Evolutionary conservation across 306 rosid species (phyloP).

Genomic region (Quercus berberidifolia): DNA sequence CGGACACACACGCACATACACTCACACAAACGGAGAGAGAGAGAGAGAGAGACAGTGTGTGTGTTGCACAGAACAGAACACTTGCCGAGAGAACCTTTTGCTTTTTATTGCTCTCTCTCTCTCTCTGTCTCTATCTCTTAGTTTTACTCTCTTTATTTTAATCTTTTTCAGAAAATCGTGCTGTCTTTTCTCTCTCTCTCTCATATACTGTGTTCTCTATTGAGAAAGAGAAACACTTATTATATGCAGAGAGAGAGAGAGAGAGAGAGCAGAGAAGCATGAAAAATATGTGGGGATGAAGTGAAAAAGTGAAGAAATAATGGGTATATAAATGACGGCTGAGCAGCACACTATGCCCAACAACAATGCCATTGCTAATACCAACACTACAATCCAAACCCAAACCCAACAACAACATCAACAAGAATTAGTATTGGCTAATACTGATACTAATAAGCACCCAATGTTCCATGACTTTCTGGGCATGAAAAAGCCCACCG

Average conservation of each 20-base stretch:
- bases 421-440: constrained; percentile 13
- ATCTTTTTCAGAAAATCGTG: constrained; percentile 45
- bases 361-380: constrained; percentile 27
- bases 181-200: constrained; percentile 21
- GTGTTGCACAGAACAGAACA: constrained; percentile 10
- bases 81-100: constrained; percentile 45
- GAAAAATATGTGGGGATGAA: neutral
- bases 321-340: constrained; percentile 54
- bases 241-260: neutral
- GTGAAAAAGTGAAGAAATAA: constrained; percentile 31
- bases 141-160: neutral
- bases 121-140: constrained; percentile 9
- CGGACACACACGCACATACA: neutral
- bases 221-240: neutral
- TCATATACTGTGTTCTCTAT: neutral
- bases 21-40: neutral
- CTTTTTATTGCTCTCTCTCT: constrained; percentile 41
- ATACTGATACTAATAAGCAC: constrained; percentile 4
- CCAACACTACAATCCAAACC: neutral
- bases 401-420: constrained; percentile 14
- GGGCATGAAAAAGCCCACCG: constrained; percentile 57
- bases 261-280: constrained; percentile 27
- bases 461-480: constrained; percentile 83
- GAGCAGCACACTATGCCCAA: constrained; percentile 42
- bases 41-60: neutral